Evolutionary conservation across 2,329 filamentous ascomycete species (phyloP).

Genomic region (Onygenales sp.): DNA sequence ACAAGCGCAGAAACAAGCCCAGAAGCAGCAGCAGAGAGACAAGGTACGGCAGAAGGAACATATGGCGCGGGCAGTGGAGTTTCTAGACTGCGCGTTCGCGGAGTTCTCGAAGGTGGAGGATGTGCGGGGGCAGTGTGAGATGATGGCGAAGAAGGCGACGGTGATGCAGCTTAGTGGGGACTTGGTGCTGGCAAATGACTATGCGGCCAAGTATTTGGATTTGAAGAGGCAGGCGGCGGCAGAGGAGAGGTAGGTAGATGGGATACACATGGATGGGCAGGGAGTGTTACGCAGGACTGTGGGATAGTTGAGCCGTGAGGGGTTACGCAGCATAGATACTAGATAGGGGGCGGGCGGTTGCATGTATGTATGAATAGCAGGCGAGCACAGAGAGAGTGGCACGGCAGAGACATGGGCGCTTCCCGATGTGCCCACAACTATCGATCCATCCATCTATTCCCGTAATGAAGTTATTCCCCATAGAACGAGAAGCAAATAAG

Average conservation of each 20-base stretch:
- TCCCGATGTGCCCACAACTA: too few relatives aligned
- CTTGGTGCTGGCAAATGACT: slow-evolving; percentile 53
- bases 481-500: too few relatives aligned
- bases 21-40: slow-evolving; percentile 10
- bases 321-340: too few relatives aligned
- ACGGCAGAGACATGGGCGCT: too few relatives aligned
- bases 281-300: too few relatives aligned
- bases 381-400: neutral
- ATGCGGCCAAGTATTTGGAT: slow-evolving; percentile 55
- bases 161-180: slow-evolving; percentile 65
- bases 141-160: slow-evolving; percentile 72
- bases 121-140: slow-evolving; percentile 61
- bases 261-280: too few relatives aligned
- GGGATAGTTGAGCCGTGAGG: too few relatives aligned
- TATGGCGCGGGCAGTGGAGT: slow-evolving; percentile 49
- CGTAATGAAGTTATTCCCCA: too few relatives aligned
- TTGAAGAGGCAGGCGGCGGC: slow-evolving; percentile 28
- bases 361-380: neutral
- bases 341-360: neutral
- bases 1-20: slow-evolving; percentile 21
- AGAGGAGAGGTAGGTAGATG: neutral
- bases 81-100: slow-evolving; percentile 53
- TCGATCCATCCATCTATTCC: too few relatives aligned
- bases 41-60: slow-evolving; percentile 44
- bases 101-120: slow-evolving; percentile 61